These are phyloP conservation scores for Barnettozyma botsteinii DNA, from an alignment of 805 yeast genomes.

Conservation along the genomic window DNA sequence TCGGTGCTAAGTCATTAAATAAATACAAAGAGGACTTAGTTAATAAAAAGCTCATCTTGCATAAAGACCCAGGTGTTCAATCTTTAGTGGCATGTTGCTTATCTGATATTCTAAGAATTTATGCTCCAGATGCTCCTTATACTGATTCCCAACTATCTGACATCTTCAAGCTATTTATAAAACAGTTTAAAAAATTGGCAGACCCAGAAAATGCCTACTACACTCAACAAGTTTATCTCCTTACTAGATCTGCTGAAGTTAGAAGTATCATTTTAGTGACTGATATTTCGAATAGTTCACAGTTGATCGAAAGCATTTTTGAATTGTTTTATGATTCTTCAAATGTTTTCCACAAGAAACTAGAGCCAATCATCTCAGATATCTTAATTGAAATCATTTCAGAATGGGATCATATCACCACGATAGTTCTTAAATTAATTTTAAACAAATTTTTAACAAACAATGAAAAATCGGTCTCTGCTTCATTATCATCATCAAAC, in stretches of 20 bases:
- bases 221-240: constrained; percentile 55
- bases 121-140: constrained; percentile 90
- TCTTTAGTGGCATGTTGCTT: constrained; percentile 67
- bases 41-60: constrained; percentile 51
- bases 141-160: constrained; percentile 55
- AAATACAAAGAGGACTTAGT: constrained; percentile 45
- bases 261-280: constrained; percentile 68
- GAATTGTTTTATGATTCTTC: constrained; percentile 53
- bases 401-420: constrained; percentile 63
- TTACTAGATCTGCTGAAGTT: constrained; percentile 68
- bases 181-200: constrained; percentile 51
- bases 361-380: constrained; percentile 61
- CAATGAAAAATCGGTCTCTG: constrained; percentile 13
- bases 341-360: constrained; percentile 41
- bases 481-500: constrained; percentile 15
- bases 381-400: constrained; percentile 69
- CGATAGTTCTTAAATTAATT: constrained; percentile 52
- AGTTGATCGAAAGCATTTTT: constrained; percentile 51
- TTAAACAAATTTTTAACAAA: constrained; percentile 53
- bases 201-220: constrained; percentile 56
- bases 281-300: constrained; percentile 61
- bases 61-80: constrained; percentile 63
- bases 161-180: constrained; percentile 60
- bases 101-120: constrained; percentile 67
- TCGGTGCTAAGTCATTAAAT: constrained; percentile 41